phyloP scores from a whole-genome alignment of 371 early-diverging fungal species.

The Cokeromyces recurvatus region DNA sequence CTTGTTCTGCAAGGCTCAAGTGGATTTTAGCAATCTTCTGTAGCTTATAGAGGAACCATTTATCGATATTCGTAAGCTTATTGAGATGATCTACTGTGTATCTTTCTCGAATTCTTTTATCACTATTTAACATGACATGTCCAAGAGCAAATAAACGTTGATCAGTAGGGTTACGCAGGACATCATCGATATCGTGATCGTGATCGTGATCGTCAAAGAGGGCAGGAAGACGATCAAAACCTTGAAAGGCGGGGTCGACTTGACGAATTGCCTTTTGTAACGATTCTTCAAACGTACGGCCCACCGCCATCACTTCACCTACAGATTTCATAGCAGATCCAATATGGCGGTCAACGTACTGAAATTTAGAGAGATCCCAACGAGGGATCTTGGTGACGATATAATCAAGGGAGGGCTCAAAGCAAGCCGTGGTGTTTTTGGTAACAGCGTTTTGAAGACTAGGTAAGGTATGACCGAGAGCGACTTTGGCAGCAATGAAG shows the following conservation, averaged over 20 bases:
- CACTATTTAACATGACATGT: slow-evolving; percentile 71
- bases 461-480: slow-evolving; percentile 76
- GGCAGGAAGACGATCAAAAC: slow-evolving; percentile 55
- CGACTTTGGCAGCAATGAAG: slow-evolving; percentile 94
- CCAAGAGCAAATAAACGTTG: slow-evolving; percentile 88
- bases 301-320: slow-evolving; percentile 97
- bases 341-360: slow-evolving; percentile 76
- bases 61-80: slow-evolving; percentile 89
- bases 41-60: slow-evolving; percentile 93
- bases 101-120: slow-evolving; percentile 49
- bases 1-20: slow-evolving; percentile 33
- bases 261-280: slow-evolving; percentile 88
- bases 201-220: slow-evolving; percentile 47
- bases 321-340: slow-evolving; percentile 92
- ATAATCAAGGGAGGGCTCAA: slow-evolving; percentile 94
- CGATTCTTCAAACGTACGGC: slow-evolving; percentile 91
- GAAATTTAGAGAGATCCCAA: slow-evolving; percentile 93
- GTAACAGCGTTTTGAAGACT: slow-evolving; percentile 89
- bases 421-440: slow-evolving; percentile 88
- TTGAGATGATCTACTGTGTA: slow-evolving; percentile 83
- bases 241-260: slow-evolving; percentile 66
- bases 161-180: slow-evolving; percentile 78
- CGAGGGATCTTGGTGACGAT: slow-evolving; percentile 93
- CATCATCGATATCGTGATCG: slow-evolving; percentile 78
- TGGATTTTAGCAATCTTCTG: slow-evolving; percentile 77